Base-by-base conservation (phyloP, 345 rosid species). In the Moricandia arvensis region DNA sequence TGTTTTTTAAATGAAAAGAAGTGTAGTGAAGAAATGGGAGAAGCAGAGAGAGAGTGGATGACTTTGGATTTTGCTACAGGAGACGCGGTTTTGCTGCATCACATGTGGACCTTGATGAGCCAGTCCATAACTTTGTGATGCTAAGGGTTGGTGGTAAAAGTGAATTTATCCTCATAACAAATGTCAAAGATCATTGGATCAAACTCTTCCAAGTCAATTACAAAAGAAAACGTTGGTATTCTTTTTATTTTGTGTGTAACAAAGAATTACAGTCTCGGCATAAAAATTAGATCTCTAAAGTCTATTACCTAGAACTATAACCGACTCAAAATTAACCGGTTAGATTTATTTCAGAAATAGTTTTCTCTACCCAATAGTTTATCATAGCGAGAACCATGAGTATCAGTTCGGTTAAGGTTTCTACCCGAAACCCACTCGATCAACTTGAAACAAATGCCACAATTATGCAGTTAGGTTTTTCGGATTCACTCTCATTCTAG, bases 71-170 rank as follows among this genome's bases (percentile, higher is more conserved):
- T 49, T 68, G 75, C 38, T 27, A 63, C n/a, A 55, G 60, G 6
- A 76, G 61, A 77, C 80, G 67, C 76, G 80, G 80, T 77, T 77
- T 77, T 71, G 8, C 57, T 77, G 66, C 67, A 77, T 71, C 80
- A 77, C 1, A 12, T 55, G 49, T 63, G 75, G 79, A 54, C 26
- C 59, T n/a, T 57, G 47, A 26, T 64, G 61, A 71, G 58, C 71
- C 61, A 15, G 64, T 31, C 31, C 41, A 58, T 77, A 77, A 41
- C 71, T 64, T 15, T 71, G 63, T 69, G 70, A 69, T 76, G 70
- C 17, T 29, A 69, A 29, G 29, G 45, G 69, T 76, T 62, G 80
- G 75, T 70, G 80, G 15, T 30, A 35, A 70, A 76, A 57, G 71
- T 70, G 71, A 66, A 5, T 70, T 29, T 47, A 41, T 71, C 61